phyloP scores from a whole-genome alignment of 805 yeast genomes.

The Candida dendrica region DNA sequence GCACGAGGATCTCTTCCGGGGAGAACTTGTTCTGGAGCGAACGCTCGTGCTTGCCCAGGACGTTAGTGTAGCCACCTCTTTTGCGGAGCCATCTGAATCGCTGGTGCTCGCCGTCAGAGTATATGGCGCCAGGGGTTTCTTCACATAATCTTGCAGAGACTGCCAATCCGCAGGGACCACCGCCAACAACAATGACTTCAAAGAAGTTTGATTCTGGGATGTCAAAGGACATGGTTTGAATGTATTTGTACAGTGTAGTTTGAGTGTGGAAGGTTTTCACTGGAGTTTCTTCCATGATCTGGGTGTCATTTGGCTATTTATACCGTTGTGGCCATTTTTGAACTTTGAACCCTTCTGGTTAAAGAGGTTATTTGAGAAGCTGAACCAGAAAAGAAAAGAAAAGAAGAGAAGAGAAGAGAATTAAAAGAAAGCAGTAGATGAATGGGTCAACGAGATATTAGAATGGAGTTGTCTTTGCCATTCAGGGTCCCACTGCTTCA shows the following conservation, averaged over 20 bases:
- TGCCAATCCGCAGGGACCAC: constrained; percentile 40
- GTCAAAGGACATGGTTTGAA: not conserved
- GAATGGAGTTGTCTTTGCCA: no score
- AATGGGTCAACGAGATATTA: no score
- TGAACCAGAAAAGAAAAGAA: not conserved
- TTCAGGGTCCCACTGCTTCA: no score
- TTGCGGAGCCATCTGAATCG: constrained; percentile 37
- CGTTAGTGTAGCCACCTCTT: constrained; percentile 3
- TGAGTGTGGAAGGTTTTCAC: no score
- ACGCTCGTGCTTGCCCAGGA: constrained; percentile 1
- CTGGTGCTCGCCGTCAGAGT: constrained; percentile 40
- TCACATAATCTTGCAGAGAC: constrained; percentile 35
- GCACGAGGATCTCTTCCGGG: constrained; percentile 27
- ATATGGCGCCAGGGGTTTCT: constrained; percentile 33
- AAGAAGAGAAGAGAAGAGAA: no score
- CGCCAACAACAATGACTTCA: constrained; percentile 36
- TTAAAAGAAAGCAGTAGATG: no score
- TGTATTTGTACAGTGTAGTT: not conserved
- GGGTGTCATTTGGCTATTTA: not conserved
- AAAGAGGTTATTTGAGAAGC: not conserved
- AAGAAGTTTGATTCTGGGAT: constrained; percentile 18
- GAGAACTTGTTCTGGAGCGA: constrained; percentile 7
- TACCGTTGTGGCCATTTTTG: not conserved
- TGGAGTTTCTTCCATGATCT: no score
- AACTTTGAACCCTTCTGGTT: not conserved